phyloP scores from a whole-genome alignment of 495 filamentous ascomycete genomes.

The Penicillium goetzii region DNA sequence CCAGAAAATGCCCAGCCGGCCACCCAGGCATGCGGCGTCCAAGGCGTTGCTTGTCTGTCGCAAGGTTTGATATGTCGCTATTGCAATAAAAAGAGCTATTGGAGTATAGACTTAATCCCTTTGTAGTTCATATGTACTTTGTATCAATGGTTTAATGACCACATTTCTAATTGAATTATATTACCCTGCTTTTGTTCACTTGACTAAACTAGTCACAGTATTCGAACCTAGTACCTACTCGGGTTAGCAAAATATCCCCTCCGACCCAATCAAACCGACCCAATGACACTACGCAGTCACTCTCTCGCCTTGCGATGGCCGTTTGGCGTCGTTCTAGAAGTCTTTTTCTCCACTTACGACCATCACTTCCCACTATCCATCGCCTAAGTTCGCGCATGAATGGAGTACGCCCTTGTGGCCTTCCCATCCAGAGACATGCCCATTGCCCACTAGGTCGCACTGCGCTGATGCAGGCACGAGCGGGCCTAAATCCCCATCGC shows the following conservation, averaged over 20 bases:
- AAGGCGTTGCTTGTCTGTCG: constrained; percentile 2
- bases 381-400: not conserved
- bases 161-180: not conserved
- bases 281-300: not conserved
- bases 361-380: not conserved
- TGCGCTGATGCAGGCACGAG: not conserved
- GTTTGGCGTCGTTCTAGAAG: constrained; percentile 2
- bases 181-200: not conserved
- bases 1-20: constrained; percentile 9
- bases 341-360: not conserved
- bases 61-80: not conserved
- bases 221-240: not conserved
- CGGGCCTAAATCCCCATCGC: not conserved
- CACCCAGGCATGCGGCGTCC: not conserved
- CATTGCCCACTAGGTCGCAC: not conserved
- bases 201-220: not conserved
- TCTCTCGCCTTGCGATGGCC: not conserved
- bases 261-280: not conserved
- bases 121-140: not conserved
- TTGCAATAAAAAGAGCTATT: not conserved
- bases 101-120: not conserved
- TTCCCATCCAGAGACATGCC: not conserved
- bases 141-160: not conserved
- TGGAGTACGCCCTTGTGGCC: not conserved
- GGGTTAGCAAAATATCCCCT: not conserved